phyloP scores from a whole-genome alignment of 768 basidiomycete genomes.

The Pisolithus albus region DNA sequence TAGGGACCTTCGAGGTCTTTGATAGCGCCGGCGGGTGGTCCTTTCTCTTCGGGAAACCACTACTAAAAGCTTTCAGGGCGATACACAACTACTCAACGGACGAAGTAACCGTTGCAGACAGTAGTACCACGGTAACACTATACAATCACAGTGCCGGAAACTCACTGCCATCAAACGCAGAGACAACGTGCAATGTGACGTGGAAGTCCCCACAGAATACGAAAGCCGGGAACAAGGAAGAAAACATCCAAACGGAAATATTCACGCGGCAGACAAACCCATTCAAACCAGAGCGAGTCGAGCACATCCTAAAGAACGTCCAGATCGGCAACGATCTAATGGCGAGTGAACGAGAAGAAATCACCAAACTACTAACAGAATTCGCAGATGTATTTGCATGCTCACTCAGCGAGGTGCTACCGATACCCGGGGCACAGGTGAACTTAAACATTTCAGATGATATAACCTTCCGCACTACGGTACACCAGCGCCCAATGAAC shows the following conservation, averaged over 20 bases:
- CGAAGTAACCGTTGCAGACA: not conserved
- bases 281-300: slow-evolving; percentile 8
- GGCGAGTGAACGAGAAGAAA: slow-evolving; percentile 14
- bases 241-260: not conserved
- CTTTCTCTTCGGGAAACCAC: too few relatives aligned
- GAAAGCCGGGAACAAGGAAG: not conserved
- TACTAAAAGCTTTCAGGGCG: too few relatives aligned
- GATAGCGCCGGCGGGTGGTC: too few relatives aligned
- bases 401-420: slow-evolving; percentile 31
- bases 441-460: slow-evolving; percentile 1
- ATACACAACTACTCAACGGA: slow-evolving; percentile 20
- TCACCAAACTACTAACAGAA: slow-evolving; percentile 17
- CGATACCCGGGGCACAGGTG: slow-evolving; percentile 7
- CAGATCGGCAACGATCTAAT: slow-evolving; percentile 27
- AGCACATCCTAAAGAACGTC: slow-evolving; percentile 13
- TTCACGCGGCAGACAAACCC: not conserved
- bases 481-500: not conserved
- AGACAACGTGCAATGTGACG: not conserved
- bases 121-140: not conserved
- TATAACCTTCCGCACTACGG: not conserved
- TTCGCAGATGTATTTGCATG: slow-evolving; percentile 37
- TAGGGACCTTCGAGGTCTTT: too few relatives aligned
- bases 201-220: too few relatives aligned
- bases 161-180: not conserved
- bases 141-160: not conserved